Evolutionary conservation across 2,329 filamentous ascomycete genomes (phyloP), one percentile per base, ranked within the genome.

Genomic region (Aquanectria penicillioides): DNA sequence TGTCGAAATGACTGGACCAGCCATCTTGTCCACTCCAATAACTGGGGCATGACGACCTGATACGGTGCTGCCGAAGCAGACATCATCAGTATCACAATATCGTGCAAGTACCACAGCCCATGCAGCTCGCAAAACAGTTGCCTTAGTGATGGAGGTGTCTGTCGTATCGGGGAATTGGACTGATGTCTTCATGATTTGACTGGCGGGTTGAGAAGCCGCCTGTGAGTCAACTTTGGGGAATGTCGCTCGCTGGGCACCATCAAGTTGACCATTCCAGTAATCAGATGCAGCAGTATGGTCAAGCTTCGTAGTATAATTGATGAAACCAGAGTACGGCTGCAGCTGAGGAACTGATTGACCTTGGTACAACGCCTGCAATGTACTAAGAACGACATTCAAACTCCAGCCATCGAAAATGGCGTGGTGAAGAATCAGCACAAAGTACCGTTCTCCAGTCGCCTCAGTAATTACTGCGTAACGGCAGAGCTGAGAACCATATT

Each of bases 71-170:
- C 79, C 80, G 43, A 81, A 80, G 8, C 77, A 67, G 9, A 81
- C 71, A 48, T 81, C 78, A 2, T 74, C 36, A 0, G 49, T 59
- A 2, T 59, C 82, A 15, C 3, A 77, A 67, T 61, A 87, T 88
- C 7, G 74, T 73, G 15, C 78, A 73, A 4, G 87, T 2, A 89
- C 66, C 55, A 82, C 79, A 7, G 80, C 78, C 66, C 83, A 78
- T 0, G 85, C 84, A 20, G 81, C 79, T 0, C 61, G 55, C 8
- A 70, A 11, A 12, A 67, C 9, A 0, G 44, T 69, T 0, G 68
- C 37, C 5, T 44, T 49, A 1, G 64, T 65, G 5, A 63, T 43
- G 12, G 18, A 29, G 8, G 18, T 37, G 20, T 38, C 26, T 12
- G 25, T 17, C n/a, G 43, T 34, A 28, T 44, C 34, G 7, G 22